Base-by-base conservation (phyloP, 352 stramenopile genomes). In the Globisporangium rhizosaccharum region DNA sequence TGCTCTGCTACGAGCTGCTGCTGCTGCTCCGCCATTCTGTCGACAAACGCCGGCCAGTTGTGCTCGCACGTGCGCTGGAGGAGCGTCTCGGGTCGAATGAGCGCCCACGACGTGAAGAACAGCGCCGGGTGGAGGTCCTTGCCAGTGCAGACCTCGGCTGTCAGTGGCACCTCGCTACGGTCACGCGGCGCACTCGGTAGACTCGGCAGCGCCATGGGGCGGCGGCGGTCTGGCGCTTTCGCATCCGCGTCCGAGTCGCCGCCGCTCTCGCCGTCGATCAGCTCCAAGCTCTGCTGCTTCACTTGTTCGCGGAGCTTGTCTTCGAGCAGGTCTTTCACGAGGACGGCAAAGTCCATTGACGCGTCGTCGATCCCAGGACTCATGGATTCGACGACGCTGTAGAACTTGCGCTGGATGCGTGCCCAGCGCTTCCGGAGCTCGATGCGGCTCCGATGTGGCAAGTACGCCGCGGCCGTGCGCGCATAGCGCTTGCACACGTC, bases 91-190 rank as follows among this genome's bases (percentile, higher is more conserved):
- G 85, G 85, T 36, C 72, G 82, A 30, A 89, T 85, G 30, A 92
- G 71, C 0, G 85, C 85, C 85, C 85, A 94, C 9, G 81, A 90
- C 20, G 85, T 87, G 66, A 90, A 94, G 65, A 94, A 94, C 8
- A 94, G 68, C 33, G 83, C 77, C 6, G 85, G 85, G 25, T 94
- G 85, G 23, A 94, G 56, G 41, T 88, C 80, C 56, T 92, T 92
- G 2, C 53, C 46, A 30, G 59, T 61, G 57, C 83, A 92, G 7
- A 1, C 18, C n/a, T 28, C 51, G 1, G 36, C 15, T 12, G 20
- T 20, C 9, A 26, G 17, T 4, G 11, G 18, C n/a, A n/a, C 5
- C 44, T n/a, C 23, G 17, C 36, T n/a, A 9, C 20, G 20, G 8
- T 9, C 7, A 3, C 20, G 20, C 36, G 23, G 28, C 37, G 14